Evolutionary conservation across 495 filamentous ascomycete genomes (phyloP), one percentile per base, ranked within the genome.

Genomic region (Letharia lupina): DNA sequence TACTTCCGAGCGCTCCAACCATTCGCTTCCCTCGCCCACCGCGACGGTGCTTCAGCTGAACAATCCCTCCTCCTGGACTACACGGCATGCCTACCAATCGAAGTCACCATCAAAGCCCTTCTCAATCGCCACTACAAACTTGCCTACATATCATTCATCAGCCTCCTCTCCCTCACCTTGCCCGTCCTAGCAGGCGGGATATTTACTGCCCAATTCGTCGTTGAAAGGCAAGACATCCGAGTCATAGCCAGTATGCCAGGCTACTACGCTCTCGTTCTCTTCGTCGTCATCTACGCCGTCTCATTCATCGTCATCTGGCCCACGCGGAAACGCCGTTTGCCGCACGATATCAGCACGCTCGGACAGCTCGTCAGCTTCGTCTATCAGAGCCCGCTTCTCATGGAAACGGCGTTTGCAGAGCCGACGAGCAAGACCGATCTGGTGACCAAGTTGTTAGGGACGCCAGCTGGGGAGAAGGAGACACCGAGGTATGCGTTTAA

Each of bases 321-420:
- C 12, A 74, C 84, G 10, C 75, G 77, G 28, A 73, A 75, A 39
- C 82, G 88, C 62, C 79, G 85, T 31, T 81, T 91, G 15, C 89
- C 90, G 0, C 90, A 92, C 68, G 82, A 82, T 37, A 84, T 89
- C 33, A 83, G 77, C 56, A 89, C 83, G 47, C 75, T 95, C 1
- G 89, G 87, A 4, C 90, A 93, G 74, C 79, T 90, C n/a, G 79
- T 93, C 66, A 86, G 83, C 71, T 92, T 90, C 68, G 75, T 93
- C 47, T 87, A 88, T 61, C 83, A 83, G 68, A 88, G 86, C 47
- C 84, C 84, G 13, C 76, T 95, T 20, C 74, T 91, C 2, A 79
- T 81, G 6, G 91, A 94, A 65, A 79, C 84, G 45, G 79, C 86
- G 0, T 89, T 95, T 63, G 76, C 77, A 7, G 81, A 84, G 54